Evolutionary conservation across 257 asterid genomes (phyloP), one percentile per base, ranked within the genome.

Genomic region (Petunia secreta): DNA sequence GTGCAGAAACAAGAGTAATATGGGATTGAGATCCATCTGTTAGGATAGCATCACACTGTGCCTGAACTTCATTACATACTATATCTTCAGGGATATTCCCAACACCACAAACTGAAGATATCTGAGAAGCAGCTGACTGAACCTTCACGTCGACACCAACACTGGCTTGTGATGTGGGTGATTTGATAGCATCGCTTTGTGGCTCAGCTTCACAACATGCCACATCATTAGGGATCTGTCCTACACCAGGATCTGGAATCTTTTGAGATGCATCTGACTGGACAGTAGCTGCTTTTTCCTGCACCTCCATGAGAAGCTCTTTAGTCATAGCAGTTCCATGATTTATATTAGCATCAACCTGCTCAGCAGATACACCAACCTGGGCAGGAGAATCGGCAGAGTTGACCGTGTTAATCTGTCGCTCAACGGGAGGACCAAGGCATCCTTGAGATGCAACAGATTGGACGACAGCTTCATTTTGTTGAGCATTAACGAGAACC

Each of bases 371-470:
- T 50, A 50, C 40, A 73, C 77, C 77, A 73, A 73, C 62, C 77
- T 73, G 78, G 43, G 78, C 58, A 73, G 62, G 78, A 73, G 78
- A 73, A 73, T 50, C 46, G 8, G 37, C 78, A 73, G 46, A 34
- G 46, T 73, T 36, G 78, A 73, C 78, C 46, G 10, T 50, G 62
- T 50, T 73, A 50, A 71, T 48, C 77, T 71, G 62, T 5, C 3
- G 62, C 78, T 73, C 46, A 73, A 73, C 43, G 36, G 37, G 46
- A 73, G 62, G 62, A 73, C 62, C 59, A 73, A 62, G 36, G 78
- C 78, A 73, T 34, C 81, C 63, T 52, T 76, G 65, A 82, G 80
- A 63, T 69, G 58, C 62, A 73, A 63, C 85, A 7, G 77, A 62
- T 74, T 63, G 79, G 66, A 36, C 43, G 34, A 36, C 14, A 34